Evolutionary conservation across 1,139 yeast genomes (phyloP).

Genomic region (Lodderomyces theae): DNA sequence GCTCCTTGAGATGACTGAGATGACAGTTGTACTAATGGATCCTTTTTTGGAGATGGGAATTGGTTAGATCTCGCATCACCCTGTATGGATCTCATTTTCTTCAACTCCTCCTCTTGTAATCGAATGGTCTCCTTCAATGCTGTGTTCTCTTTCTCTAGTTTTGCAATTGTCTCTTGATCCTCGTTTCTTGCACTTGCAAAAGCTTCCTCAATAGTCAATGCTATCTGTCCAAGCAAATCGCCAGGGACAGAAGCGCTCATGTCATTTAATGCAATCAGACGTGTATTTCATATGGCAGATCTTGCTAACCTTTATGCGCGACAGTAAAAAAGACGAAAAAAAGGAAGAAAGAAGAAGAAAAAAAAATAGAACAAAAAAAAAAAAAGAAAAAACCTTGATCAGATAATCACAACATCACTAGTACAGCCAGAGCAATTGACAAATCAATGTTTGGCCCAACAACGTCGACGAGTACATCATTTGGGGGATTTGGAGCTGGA

Average conservation of each 20-base stretch:
- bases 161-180: slow-evolving; percentile 7
- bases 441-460: slow-evolving; percentile 18
- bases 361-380: slow-evolving; percentile 4
- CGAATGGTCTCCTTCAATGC: not conserved
- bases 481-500: slow-evolving; percentile 21
- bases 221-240: not conserved
- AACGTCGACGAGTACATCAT: slow-evolving; percentile 15
- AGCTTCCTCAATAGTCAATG: not conserved
- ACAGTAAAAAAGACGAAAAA: not conserved
- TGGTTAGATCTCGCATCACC: not conserved
- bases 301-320: not conserved
- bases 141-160: not conserved
- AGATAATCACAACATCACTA: not conserved
- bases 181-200: slow-evolving; percentile 8
- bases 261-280: slow-evolving; percentile 2
- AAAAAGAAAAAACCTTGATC: slow-evolving; percentile 1
- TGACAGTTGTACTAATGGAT: not conserved
- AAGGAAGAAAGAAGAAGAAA: not conserved
- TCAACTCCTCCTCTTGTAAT: not conserved
- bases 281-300: not conserved
- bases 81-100: not conserved
- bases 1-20: not conserved
- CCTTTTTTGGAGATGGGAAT: not conserved
- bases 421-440: not conserved
- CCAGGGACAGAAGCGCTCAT: not conserved